Evolutionary conservation across 352 stramenopile species (phyloP).

Genomic region (Phytopythium chamaehyphon): DNA sequence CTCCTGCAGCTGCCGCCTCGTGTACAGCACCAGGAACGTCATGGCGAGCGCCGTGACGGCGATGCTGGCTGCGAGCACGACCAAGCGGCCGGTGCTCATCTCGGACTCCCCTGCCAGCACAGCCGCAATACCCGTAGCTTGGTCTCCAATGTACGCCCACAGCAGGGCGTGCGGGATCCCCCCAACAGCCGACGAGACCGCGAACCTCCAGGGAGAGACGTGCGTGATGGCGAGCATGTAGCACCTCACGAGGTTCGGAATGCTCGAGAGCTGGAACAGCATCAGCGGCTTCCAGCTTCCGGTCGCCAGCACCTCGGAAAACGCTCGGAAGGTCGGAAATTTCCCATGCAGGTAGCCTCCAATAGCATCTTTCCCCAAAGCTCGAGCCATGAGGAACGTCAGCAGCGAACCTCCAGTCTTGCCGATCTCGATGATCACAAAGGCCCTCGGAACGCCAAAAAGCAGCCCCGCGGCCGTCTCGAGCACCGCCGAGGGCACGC

Average conservation of each 20-base stretch:
- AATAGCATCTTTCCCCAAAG: slow-evolving; percentile 52
- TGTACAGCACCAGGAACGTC: slow-evolving; percentile 61
- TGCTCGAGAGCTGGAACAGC: slow-evolving; percentile 72
- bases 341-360: slow-evolving; percentile 53
- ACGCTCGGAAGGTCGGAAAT: slow-evolving; percentile 67
- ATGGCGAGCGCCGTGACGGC: slow-evolving; percentile 52
- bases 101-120: slow-evolving; percentile 49
- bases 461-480: slow-evolving; percentile 65
- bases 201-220: slow-evolving; percentile 50
- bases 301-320: slow-evolving; percentile 59
- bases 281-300: slow-evolving; percentile 72
- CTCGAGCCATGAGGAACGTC: slow-evolving; percentile 53
- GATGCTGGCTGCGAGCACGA: slow-evolving; percentile 35
- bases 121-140: slow-evolving; percentile 62
- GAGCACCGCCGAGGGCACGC: slow-evolving; percentile 56
- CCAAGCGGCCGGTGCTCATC: slow-evolving; percentile 37
- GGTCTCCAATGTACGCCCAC: slow-evolving; percentile 67
- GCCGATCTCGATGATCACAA: slow-evolving; percentile 58
- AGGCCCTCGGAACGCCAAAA: slow-evolving; percentile 47
- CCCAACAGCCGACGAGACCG: slow-evolving; percentile 47
- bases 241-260: slow-evolving; percentile 78
- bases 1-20: slow-evolving; percentile 46
- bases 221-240: slow-evolving; percentile 77
- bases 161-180: slow-evolving; percentile 57
- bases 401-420: slow-evolving; percentile 68